Evolutionary conservation across 495 filamentous ascomycete species (phyloP).

Genomic region (Ramalina intermedia): DNA sequence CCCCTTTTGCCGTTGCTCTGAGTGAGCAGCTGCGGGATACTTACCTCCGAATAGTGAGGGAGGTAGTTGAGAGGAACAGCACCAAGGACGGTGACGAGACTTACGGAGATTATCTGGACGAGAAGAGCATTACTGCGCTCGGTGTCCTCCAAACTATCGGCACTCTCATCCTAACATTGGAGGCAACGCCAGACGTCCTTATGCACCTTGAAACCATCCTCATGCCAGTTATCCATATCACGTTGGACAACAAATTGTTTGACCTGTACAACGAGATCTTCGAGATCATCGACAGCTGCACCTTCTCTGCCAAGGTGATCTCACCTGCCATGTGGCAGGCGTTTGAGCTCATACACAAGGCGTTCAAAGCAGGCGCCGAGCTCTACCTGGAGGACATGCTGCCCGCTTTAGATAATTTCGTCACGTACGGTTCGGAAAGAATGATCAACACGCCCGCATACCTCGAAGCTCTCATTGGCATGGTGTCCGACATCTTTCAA

Average conservation of each 20-base stretch:
- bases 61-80: conserved; percentile 71
- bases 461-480: conserved; percentile 71
- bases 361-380: conserved; percentile 93
- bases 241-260: conserved; percentile 92
- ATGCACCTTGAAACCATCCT: conserved; percentile 86
- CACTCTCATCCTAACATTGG: conserved; percentile 87
- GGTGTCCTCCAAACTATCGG: conserved; percentile 96
- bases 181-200: conserved; percentile 91
- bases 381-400: conserved; percentile 94
- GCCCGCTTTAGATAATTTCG: conserved; percentile 91
- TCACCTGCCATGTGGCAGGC: conserved; percentile 97
- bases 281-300: conserved; percentile 98
- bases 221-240: conserved; percentile 93
- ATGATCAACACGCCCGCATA: conserved; percentile 75
- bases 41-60: conserved; percentile 83
- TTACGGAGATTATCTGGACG: conserved; percentile 84
- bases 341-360: conserved; percentile 89
- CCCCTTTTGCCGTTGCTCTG: conserved; percentile 92
- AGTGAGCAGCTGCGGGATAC: conserved; percentile 95
- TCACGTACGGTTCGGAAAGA: conserved; percentile 72
- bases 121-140: conserved; percentile 95
- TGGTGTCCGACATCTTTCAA: conserved; percentile 59
- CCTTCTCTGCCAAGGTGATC: conserved; percentile 91
- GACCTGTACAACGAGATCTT: conserved; percentile 96
- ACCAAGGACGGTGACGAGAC: conserved; percentile 61